These are phyloP conservation scores for Achaetomium macrosporum DNA, from an alignment of 2,329 filamentous ascomycete genomes.

Conservation along the genomic window DNA sequence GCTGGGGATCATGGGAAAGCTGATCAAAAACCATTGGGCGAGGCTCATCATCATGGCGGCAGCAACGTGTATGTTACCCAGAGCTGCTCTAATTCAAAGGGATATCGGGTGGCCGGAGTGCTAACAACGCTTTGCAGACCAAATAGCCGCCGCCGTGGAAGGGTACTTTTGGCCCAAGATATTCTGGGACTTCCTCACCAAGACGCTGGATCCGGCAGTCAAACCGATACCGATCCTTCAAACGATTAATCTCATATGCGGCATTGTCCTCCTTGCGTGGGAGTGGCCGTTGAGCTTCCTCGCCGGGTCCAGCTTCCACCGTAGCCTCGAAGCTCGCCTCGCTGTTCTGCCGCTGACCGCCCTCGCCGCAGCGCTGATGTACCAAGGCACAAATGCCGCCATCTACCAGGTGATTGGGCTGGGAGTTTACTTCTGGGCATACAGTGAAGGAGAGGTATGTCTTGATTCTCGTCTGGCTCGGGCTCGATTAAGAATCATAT, in stretches of 20 bases:
- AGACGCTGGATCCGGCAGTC: constrained; percentile 78
- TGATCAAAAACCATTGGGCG: constrained; percentile 99
- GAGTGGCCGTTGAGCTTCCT: constrained; percentile 83
- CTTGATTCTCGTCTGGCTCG: not conserved
- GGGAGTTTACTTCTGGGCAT: constrained; percentile 91
- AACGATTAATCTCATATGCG: constrained; percentile 80
- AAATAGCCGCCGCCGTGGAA: constrained; percentile 76
- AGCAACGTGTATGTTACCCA: constrained; percentile 56
- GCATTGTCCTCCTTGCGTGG: constrained; percentile 71
- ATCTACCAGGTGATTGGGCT: constrained; percentile 87
- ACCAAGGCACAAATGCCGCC: constrained; percentile 87
- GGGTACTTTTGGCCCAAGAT: constrained; percentile 98
- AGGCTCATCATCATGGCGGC: constrained; percentile 88
- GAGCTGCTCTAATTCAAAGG: not conserved
- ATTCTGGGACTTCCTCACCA: constrained; percentile 95
- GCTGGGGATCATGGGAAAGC: constrained; percentile 69
- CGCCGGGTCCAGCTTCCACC: constrained; percentile 72
- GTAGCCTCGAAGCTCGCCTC: constrained; percentile 80
- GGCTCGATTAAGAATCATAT: not conserved
- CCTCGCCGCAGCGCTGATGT: constrained; percentile 69
- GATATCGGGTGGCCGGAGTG: not conserved
- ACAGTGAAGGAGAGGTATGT: constrained; percentile 91
- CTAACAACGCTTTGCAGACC: constrained; percentile 54
- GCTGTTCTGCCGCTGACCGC: constrained; percentile 74
- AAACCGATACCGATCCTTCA: constrained; percentile 86